Evolutionary conservation across 495 filamentous ascomycete species (phyloP).

Genomic region (Cenococcum geophilum): DNA sequence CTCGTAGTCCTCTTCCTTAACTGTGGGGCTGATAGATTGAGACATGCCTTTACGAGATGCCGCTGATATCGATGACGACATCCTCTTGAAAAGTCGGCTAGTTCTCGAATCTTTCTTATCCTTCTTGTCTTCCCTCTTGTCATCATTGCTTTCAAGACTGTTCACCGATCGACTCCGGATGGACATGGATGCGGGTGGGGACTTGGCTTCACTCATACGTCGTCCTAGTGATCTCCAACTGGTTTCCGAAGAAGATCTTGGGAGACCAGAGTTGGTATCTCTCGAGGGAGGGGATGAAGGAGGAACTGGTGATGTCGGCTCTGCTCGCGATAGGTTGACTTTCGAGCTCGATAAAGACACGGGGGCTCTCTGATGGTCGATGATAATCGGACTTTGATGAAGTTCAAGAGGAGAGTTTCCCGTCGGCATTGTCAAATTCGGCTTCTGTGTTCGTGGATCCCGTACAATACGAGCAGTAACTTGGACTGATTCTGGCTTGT

Average conservation of each 20-base stretch:
- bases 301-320: slow-evolving; percentile 41
- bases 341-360: slow-evolving; percentile 18
- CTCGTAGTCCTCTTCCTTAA: slow-evolving; percentile 56
- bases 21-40: slow-evolving; percentile 37
- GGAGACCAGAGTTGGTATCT: slow-evolving; percentile 26
- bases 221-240: slow-evolving; percentile 40
- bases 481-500: slow-evolving; percentile 59
- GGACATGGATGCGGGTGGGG: slow-evolving; percentile 36
- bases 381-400: slow-evolving; percentile 64
- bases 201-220: slow-evolving; percentile 37
- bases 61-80: slow-evolving; percentile 50
- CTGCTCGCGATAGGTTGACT: slow-evolving; percentile 14
- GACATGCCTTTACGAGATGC: slow-evolving; percentile 55
- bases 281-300: slow-evolving; percentile 36
- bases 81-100: slow-evolving; percentile 70
- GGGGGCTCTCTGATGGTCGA: slow-evolving; percentile 57
- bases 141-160: slow-evolving; percentile 40
- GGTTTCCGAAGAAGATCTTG: slow-evolving; percentile 37
- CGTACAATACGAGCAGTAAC: slow-evolving; percentile 75
- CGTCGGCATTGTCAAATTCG: slow-evolving; percentile 38
- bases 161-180: slow-evolving; percentile 38
- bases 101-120: slow-evolving; percentile 63
- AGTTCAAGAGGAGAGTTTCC: slow-evolving; percentile 51
- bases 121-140: slow-evolving; percentile 33
- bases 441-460: slow-evolving; percentile 42